Evolutionary conservation across 2,329 filamentous ascomycete species (phyloP), one percentile per base, ranked within the genome.

Genomic region (Penicillium sp.): DNA sequence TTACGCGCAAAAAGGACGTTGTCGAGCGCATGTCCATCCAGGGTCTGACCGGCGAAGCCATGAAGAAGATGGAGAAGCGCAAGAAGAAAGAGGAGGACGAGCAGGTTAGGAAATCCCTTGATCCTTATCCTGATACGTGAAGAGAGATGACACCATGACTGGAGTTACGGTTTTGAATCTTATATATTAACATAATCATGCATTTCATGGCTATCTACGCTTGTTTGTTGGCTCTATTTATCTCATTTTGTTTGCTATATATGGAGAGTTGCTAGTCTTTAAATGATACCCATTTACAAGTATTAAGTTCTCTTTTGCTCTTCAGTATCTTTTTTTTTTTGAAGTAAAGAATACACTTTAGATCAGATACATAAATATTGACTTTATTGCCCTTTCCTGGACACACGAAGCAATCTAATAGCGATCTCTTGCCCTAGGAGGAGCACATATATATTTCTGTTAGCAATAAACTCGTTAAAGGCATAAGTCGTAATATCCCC

Each of bases 1-100:
- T 81, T 61, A 91, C 90, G 1, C 79, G 90, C 51, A 95, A 95
- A 80, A 93, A 91, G 81, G 90, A 95, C 43, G 89, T 95, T 0
- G 78, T 91, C 21, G 86, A 92, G 66, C 81, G 86, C 46, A 83
- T 94, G 73, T 84, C 89, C 65, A 78, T 89, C 28, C 90, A 94
- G 68, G 84, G 90, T 61, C 72, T 95, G 56, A 95, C 90, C 0
- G 74, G 80, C 47, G 78, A 85, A 63, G 85, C 84, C 1, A 85
- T 87, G 62, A 77, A 79, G 61, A 81, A 81, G 63, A 74, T 82
- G 11, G 72, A 80, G 62, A 80, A 80, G 67, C 76, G 77, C 62
- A 74, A 73, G 55, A 68, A 75, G 57, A 78, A 71, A 60, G 71
- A 74, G n/a, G 64, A 70, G 6, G 40, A 30, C 4, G 51, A 53